Base-by-base conservation (phyloP, 2,329 filamentous ascomycete genomes). In the Trichoderma sp. region DNA sequence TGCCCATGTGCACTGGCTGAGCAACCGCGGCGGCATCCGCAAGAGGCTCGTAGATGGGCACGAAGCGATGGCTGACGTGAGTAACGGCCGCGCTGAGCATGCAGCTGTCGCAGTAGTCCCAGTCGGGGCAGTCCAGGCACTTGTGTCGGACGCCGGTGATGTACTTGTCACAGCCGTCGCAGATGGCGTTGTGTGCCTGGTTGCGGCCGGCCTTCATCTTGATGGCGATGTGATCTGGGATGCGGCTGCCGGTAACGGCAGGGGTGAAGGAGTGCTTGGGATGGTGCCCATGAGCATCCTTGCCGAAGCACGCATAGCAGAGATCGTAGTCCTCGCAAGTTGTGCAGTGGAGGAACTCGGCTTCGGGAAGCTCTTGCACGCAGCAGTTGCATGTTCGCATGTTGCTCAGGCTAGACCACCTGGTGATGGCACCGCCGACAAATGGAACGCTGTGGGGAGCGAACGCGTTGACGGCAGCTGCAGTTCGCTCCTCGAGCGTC, bases 61-160 rank as follows among this genome's bases (percentile, higher is more conserved):
- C 91, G 74, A 99, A 98, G 70, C 93, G 90, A 77, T 99, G 95
- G 64, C 85, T 83, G 19, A 91, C 87, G 76, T 99, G 96, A 57
- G 85, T 87, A 71, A 87, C 83, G 67, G 79, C 77, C 51, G 91
- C 89, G 69, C 83, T 86, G 71, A 83, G 79, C 66, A 92, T 78
- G 78, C 96, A 99, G 9, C 86, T 81, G 26, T 85, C 83, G 82
- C 95, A 99, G 80, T 91, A 98, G 74, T 99, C 95, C 90, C 92
- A 99, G 77, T 99, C 95, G 50, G 96, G 95, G 81, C 95, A 99
- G 75, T 92, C 89, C 69, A 98, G 83, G 77, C 95, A 99, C 84
- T 99, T 99, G 85, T 98, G 90, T 71, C 95, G 94, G 65, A 97
- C 84, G 71, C 95, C 96, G 71, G 85, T 83, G 72, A 99, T 95